Evolutionary conservation across 768 basidiomycete genomes (phyloP).

Genomic region (Agrocybe chaxingu): DNA sequence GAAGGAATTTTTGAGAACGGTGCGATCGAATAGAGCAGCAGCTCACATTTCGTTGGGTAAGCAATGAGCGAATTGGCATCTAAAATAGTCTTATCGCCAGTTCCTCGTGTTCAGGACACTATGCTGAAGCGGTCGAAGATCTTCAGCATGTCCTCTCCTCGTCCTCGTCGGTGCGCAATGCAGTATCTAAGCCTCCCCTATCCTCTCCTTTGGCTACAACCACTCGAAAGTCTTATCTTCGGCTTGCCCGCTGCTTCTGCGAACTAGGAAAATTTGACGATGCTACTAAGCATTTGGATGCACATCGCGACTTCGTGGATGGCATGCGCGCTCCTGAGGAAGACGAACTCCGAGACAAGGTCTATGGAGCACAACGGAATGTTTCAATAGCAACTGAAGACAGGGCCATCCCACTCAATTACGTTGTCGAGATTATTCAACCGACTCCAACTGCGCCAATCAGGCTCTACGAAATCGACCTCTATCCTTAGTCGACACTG

Average conservation of each 20-base stretch:
- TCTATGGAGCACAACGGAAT: slow-evolving; percentile 4
- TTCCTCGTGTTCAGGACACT: slow-evolving; percentile 4
- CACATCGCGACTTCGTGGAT: slow-evolving; percentile 4
- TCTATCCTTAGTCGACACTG: neutral
- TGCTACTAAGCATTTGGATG: slow-evolving; percentile 11
- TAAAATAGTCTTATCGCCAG: neutral
- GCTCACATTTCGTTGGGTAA: slow-evolving; percentile 11
- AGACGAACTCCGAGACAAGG: slow-evolving; percentile 2
- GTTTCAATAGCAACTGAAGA: neutral
- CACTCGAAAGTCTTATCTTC: slow-evolving; percentile 9
- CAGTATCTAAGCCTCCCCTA: neutral
- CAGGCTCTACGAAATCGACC: slow-evolving; percentile 7
- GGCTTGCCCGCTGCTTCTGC: slow-evolving; percentile 12
- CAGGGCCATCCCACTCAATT: slow-evolving; percentile 4
- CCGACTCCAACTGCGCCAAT: neutral
- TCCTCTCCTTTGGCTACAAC: neutral
- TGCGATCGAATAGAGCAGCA: slow-evolving; percentile 12
- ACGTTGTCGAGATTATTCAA: slow-evolving; percentile 8
- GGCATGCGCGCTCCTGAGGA: slow-evolving; percentile 1
- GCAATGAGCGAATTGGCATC: neutral
- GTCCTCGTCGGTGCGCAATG: neutral
- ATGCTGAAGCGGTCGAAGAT: slow-evolving; percentile 9
- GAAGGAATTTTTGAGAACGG: slow-evolving; percentile 1
- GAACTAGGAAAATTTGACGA: slow-evolving; percentile 11
- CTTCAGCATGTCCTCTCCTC: neutral